Evolutionary conservation across 495 filamentous ascomycete species (phyloP), one percentile per base, ranked within the genome.

Genomic region (Aspergillus kassunensis): DNA sequence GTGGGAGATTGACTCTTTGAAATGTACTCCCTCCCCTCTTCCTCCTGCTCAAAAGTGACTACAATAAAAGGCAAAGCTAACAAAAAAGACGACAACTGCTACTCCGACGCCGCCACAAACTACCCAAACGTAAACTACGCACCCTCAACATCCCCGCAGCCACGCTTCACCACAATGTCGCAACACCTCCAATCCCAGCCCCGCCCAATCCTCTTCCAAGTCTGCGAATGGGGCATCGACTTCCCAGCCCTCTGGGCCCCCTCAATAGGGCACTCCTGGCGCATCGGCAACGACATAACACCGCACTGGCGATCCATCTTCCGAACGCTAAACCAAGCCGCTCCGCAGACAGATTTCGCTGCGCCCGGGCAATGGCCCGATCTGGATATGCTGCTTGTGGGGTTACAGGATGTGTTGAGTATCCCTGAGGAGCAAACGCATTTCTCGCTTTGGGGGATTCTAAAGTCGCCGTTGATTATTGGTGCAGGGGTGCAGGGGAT

Each of bases 381-480:
- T 60, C 68, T 80, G 49, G 79, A 82, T 42, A 82, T 81, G 79
- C 58, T 81, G 15, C 71, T 77, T 46, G 62, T 78, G 8, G 74
- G 75, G 0, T 74, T 71, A 15, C 52, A 66, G 6, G 45, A 23
- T 1, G 40, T 68, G 2, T 54, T 76, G 10, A 71, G 65, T 1
- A 47, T 56, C 0, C 48, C 64, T 0, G 72, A 80, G 53, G 72
- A 79, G 21, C 67, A 72, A 33, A 73, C 76, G 0, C 81, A 83
- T 59, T 81, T 84, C 51, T 72, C 72, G 1, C 58, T 84, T 37
- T 84, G 80, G 80, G 77, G 76, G 37, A 77, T 80, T 23, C 58
- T 76, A 47, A 83, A 83, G 59, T 79, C 74, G 12, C 77, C 80
- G 0, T 65, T 84, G 6, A 62, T 75, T 18, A 78, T 85, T 31